These are phyloP conservation scores for Terfezia boudieri DNA, from an alignment of 495 filamentous ascomycete species.

Conservation along the genomic window DNA sequence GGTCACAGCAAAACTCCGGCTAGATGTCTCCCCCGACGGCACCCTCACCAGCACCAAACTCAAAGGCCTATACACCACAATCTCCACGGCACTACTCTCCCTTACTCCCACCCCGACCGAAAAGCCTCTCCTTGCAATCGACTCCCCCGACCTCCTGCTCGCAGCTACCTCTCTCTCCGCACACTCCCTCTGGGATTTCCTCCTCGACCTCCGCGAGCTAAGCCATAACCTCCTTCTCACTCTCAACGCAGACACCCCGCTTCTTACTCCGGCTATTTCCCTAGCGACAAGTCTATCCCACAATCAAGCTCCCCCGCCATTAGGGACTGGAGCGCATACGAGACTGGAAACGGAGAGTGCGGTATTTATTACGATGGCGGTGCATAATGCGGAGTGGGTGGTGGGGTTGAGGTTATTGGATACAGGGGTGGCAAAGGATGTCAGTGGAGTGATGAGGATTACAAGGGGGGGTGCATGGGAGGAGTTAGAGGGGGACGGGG, in stretches of 20 bases:
- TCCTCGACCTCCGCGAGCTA: slow-evolving; percentile 34
- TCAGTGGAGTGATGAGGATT: slow-evolving; percentile 36
- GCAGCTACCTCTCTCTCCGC: slow-evolving; percentile 57
- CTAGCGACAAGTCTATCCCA: slow-evolving; percentile 66
- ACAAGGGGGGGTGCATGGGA: not conserved
- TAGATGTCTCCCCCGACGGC: not conserved
- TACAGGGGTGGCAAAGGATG: slow-evolving; percentile 69
- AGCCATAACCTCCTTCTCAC: slow-evolving; percentile 59
- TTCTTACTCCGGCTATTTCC: slow-evolving; percentile 54
- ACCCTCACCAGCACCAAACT: not conserved
- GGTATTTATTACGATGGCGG: slow-evolving; percentile 41
- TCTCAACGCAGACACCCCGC: slow-evolving; percentile 14
- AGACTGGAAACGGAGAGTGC: slow-evolving; percentile 47
- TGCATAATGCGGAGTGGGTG: slow-evolving; percentile 48
- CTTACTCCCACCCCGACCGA: not conserved
- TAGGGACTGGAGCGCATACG: slow-evolving; percentile 31
- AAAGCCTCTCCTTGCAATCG: not conserved
- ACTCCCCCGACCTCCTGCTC: slow-evolving; percentile 25
- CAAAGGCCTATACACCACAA: not conserved
- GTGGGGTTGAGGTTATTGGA: slow-evolving; percentile 53
- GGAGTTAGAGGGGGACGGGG: not conserved
- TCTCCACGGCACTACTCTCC: not conserved
- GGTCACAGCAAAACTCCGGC: not conserved
- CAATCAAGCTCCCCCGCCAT: slow-evolving; percentile 43
- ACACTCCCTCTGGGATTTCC: slow-evolving; percentile 20